Conservation (phyloP, 2,329 filamentous ascomycete species). For the Drechslera avenae region DNA sequence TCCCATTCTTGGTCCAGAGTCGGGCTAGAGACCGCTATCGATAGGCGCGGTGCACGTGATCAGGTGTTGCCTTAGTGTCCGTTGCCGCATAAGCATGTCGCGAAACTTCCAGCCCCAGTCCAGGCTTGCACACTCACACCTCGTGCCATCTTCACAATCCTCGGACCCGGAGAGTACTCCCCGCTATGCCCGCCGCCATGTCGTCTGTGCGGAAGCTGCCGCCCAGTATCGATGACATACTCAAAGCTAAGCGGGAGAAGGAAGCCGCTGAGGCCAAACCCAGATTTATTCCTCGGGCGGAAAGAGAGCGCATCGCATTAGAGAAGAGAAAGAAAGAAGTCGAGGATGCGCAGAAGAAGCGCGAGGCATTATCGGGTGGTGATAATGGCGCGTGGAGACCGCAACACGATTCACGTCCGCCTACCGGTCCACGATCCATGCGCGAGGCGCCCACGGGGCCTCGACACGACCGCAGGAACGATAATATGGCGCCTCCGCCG, state of each 20-base stretch:
- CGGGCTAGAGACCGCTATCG: not conserved
- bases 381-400: slow-evolving; percentile 4
- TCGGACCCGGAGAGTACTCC: not conserved
- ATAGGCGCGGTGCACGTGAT: slow-evolving; percentile 18
- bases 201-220: slow-evolving; percentile 56
- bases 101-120: not conserved
- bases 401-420: slow-evolving; percentile 41
- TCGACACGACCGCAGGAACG: slow-evolving; percentile 34
- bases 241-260: slow-evolving; percentile 83
- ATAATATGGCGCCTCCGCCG: slow-evolving; percentile 59
- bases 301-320: slow-evolving; percentile 78
- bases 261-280: slow-evolving; percentile 86
- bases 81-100: slow-evolving; percentile 5
- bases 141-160: not conserved
- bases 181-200: slow-evolving; percentile 4
- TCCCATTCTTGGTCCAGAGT: too few species aligned
- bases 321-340: slow-evolving; percentile 78
- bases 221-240: slow-evolving; percentile 82
- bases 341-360: slow-evolving; percentile 61
- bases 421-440: slow-evolving; percentile 76
- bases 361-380: slow-evolving; percentile 46
- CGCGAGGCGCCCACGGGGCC: slow-evolving; percentile 70
- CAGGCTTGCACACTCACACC: not conserved
- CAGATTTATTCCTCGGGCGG: slow-evolving; percentile 82
- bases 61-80: slow-evolving; percentile 22